phyloP scores from a whole-genome alignment of 768 basidiomycete genomes.

The Mycena indigotica region DNA sequence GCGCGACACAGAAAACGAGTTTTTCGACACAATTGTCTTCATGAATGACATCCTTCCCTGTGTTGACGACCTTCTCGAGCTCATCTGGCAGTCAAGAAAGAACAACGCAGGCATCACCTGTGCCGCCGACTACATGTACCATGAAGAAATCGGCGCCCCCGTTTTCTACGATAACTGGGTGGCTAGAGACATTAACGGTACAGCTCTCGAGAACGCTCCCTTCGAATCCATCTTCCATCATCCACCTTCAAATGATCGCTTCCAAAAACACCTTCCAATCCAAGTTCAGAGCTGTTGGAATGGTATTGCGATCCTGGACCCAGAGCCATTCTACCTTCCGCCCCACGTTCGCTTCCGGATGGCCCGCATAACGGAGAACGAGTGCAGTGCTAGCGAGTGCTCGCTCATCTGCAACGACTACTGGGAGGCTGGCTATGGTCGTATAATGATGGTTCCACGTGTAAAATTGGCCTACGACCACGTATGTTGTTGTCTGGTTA shows the following conservation, averaged over 20 bases:
- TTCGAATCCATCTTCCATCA: constrained; percentile 96
- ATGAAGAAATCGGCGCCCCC: constrained; percentile 88
- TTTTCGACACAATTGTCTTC: constrained; percentile 96
- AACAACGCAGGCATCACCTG: constrained; percentile 99
- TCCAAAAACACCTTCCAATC: constrained; percentile 89
- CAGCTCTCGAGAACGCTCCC: constrained; percentile 95
- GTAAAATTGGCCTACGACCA: constrained; percentile 96
- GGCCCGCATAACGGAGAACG: constrained; percentile 84
- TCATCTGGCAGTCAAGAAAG: constrained; percentile 90
- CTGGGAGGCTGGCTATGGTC: constrained; percentile 93
- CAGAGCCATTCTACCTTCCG: constrained; percentile 90
- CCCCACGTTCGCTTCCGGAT: constrained; percentile 94
- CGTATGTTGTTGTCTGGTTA: constrained; percentile 42
- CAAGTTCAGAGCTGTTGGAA: constrained; percentile 99
- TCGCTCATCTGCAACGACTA: constrained; percentile 98
- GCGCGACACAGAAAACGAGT: constrained; percentile 87
- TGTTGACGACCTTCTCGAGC: constrained; percentile 94
- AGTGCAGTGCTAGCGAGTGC: constrained; percentile 96
- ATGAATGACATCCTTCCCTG: constrained; percentile 99
- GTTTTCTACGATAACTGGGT: constrained; percentile 99
- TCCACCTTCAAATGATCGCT: constrained; percentile 69
- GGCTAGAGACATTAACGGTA: constrained; percentile 97
- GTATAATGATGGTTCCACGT: constrained; percentile 96
- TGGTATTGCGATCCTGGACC: constrained; percentile 93
- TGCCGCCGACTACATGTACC: constrained; percentile 99